Conservation (phyloP, 495 filamentous ascomycete species). For the Aspergillus diversus region DNA sequence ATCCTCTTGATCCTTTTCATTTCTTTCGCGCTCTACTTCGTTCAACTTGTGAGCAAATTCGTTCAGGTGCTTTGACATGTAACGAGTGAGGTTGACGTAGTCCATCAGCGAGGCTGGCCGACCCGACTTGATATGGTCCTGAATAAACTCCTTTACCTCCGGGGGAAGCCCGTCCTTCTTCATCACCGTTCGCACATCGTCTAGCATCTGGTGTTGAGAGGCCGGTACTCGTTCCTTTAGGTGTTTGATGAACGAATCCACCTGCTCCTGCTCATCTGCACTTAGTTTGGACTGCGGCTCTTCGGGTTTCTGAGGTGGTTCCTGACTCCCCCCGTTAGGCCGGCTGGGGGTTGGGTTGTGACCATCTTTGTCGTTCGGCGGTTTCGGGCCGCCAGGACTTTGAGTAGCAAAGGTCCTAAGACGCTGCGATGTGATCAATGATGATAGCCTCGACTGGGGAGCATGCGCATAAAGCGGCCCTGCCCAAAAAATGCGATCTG, state of each 20-base stretch:
- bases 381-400: conserved; percentile 50
- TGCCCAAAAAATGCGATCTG: conserved; percentile 49
- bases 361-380: conserved; percentile 44
- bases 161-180: conserved; percentile 38
- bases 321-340: conserved; percentile 34
- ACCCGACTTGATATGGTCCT: conserved; percentile 32
- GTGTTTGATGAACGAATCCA: conserved; percentile 36
- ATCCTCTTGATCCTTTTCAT: conserved; percentile 34
- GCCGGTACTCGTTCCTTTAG: conserved; percentile 34
- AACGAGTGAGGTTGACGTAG: conserved; percentile 38
- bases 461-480: conserved; percentile 40
- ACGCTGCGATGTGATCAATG: conserved; percentile 51
- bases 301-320: conserved; percentile 40
- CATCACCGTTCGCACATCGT: conserved; percentile 36
- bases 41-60: conserved; percentile 53
- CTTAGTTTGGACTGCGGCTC: conserved; percentile 38
- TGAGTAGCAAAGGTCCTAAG: conserved; percentile 59
- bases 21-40: conserved; percentile 48
- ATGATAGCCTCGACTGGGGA: conserved; percentile 43
- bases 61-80: conserved; percentile 43
- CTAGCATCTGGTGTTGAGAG: conserved; percentile 34
- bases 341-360: conserved; percentile 27
- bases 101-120: conserved; percentile 43
- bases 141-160: conserved; percentile 38
- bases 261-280: conserved; percentile 39